A percentile compares a stretch with the other conserved stretches of the same genome.
phyloP scores from a whole-genome alignment of 805 yeast species.

The Myxozyma vanderwaltii region DNA sequence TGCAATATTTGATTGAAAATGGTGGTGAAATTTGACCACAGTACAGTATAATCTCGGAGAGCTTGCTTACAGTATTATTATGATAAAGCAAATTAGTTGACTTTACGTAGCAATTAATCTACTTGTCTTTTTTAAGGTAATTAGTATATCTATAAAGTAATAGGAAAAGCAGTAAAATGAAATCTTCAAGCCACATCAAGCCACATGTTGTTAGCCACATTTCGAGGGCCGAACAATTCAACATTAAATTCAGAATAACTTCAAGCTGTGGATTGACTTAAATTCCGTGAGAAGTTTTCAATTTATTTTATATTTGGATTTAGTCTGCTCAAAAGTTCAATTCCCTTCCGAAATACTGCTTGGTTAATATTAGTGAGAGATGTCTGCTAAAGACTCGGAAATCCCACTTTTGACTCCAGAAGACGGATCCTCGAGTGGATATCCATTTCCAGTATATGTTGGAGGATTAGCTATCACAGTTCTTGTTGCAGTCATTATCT shows the following conservation, averaged over 20 bases:
- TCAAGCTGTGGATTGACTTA: not conserved
- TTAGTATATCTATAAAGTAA: too few relatives aligned
- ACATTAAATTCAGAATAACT: not conserved
- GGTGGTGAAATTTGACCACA: slow-evolving; percentile 19
- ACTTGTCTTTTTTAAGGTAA: too few relatives aligned
- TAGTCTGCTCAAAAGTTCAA: not conserved
- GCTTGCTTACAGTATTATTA: too few relatives aligned
- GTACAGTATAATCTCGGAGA: not conserved
- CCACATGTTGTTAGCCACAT: not conserved
- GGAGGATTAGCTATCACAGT: not conserved
- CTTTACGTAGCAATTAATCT: too few relatives aligned
- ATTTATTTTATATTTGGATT: not conserved
- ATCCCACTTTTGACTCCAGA: not conserved
- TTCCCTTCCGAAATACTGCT: not conserved
- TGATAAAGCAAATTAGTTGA: too few relatives aligned
- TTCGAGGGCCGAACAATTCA: not conserved
- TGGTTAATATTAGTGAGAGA: not conserved
- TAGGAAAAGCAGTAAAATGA: not conserved
- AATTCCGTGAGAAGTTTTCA: not conserved
- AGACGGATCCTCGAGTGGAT: not conserved
- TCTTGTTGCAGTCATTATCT: not conserved
- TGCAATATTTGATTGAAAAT: slow-evolving; percentile 49
- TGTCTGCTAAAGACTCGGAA: not conserved
- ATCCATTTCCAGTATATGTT: slow-evolving; percentile 8
- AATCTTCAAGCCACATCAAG: not conserved